These are phyloP conservation scores for Geoglossum glabrum DNA, from an alignment of 495 filamentous ascomycete genomes.

Conservation along the genomic window DNA sequence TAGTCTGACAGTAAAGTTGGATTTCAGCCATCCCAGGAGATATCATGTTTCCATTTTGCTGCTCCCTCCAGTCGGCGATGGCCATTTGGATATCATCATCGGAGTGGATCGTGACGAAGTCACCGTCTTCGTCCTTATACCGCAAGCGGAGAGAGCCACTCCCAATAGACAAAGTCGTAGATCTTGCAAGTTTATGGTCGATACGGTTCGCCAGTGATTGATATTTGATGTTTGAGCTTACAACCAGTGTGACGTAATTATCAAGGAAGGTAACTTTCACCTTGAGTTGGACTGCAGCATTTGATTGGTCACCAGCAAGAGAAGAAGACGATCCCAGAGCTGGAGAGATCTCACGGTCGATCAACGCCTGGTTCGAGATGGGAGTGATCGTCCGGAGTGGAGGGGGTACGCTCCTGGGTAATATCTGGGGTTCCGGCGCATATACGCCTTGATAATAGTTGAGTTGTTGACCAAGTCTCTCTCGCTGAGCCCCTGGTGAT, in stretches of 20 bases:
- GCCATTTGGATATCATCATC: constrained; percentile 91
- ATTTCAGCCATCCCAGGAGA: constrained; percentile 3
- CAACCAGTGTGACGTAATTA: constrained; percentile 76
- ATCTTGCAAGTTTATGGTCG: constrained; percentile 74
- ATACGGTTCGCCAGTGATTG: constrained; percentile 89
- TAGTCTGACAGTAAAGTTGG: constrained; percentile 5
- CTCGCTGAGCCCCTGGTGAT: constrained; percentile 20
- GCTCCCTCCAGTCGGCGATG: constrained; percentile 79
- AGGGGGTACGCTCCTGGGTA: background rate
- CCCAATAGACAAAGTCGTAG: constrained; percentile 60
- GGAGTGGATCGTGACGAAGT: constrained; percentile 78
- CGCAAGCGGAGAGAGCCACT: constrained; percentile 60
- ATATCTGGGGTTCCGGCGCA: background rate
- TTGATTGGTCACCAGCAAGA: background rate
- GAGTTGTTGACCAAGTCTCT: constrained; percentile 2
- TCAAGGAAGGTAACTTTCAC: constrained; percentile 80
- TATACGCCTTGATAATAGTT: background rate
- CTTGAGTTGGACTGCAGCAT: constrained; percentile 44
- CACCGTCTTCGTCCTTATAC: constrained; percentile 82
- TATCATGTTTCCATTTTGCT: constrained; percentile 12
- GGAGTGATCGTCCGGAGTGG: background rate
- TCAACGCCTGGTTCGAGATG: background rate
- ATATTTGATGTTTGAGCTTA: constrained; percentile 80
- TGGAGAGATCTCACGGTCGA: background rate
- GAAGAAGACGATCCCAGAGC: background rate